Conservation (phyloP, 2,329 filamentous ascomycete genomes). For the Pseudocercospora musae region DNA sequence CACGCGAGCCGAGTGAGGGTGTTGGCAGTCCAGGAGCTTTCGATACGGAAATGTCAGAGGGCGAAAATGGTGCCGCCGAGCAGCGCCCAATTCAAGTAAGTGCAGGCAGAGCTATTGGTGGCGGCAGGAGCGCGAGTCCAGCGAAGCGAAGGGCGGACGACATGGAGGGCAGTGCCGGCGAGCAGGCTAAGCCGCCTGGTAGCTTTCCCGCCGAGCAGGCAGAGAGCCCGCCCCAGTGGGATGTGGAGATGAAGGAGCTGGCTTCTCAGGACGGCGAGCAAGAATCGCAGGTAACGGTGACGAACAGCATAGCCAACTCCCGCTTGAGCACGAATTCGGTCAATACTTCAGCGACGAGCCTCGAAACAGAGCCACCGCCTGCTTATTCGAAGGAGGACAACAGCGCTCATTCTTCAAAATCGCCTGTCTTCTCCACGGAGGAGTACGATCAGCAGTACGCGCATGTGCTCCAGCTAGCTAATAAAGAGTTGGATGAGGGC, state of each 20-base stretch:
- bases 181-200: conserved; percentile 4
- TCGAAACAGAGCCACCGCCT: conserved; percentile 21
- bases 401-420: not conserved
- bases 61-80: conserved; percentile 25
- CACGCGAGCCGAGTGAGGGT: conserved; percentile 25
- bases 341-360: conserved; percentile 25
- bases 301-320: conserved; percentile 16
- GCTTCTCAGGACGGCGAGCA: conserved; percentile 5
- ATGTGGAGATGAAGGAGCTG: conserved; percentile 25
- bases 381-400: conserved; percentile 29
- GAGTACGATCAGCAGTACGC: conserved; percentile 65
- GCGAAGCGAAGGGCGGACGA: conserved; percentile 55
- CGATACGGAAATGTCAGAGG: conserved; percentile 43
- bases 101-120: conserved; percentile 19
- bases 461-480: conserved; percentile 60
- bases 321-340: not conserved
- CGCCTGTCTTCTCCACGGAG: conserved; percentile 25
- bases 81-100: conserved; percentile 18
- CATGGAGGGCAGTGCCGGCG: conserved; percentile 43
- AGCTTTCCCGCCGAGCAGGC: conserved; percentile 16
- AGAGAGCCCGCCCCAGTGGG: conserved; percentile 13
- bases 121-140: conserved; percentile 48
- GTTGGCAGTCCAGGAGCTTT: conserved; percentile 32
- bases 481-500: conserved; percentile 60
- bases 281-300: conserved; percentile 9